Conservation (phyloP, 2,329 filamentous ascomycete species). For the Aspergillus phoenicis region DNA sequence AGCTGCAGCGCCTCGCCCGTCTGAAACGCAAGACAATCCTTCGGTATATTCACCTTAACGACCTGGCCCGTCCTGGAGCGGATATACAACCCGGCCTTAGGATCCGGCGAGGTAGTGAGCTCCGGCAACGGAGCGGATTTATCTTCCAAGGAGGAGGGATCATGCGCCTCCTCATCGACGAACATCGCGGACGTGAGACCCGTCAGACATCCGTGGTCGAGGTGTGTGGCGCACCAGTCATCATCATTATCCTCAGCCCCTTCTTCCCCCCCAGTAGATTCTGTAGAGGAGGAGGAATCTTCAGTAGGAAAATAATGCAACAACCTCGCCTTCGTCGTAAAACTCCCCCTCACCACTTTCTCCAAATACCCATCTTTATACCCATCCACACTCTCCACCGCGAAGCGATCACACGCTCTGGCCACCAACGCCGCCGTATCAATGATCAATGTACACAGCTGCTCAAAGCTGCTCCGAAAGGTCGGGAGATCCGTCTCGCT, state of each 20-base stretch:
- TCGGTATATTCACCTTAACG: slow-evolving; percentile 89
- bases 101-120: slow-evolving; percentile 75
- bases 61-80: slow-evolving; percentile 78
- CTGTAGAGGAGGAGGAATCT: neutral
- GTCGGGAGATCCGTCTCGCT: slow-evolving; percentile 67
- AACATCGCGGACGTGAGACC: slow-evolving; percentile 96
- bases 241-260: slow-evolving; percentile 80
- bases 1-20: slow-evolving; percentile 89
- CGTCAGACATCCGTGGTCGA: slow-evolving; percentile 92
- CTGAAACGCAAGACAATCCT: slow-evolving; percentile 92
- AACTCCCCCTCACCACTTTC: slow-evolving; percentile 79
- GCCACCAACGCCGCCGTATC: slow-evolving; percentile 88
- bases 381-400: slow-evolving; percentile 72
- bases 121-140: slow-evolving; percentile 48
- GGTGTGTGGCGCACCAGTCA: slow-evolving; percentile 80
- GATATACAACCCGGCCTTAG: slow-evolving; percentile 89
- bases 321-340: slow-evolving; percentile 85
- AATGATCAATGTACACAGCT: slow-evolving; percentile 81
- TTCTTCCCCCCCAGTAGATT: slow-evolving; percentile 1
- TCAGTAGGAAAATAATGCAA: slow-evolving; percentile 82
- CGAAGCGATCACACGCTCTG: slow-evolving; percentile 84
- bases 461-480: slow-evolving; percentile 72
- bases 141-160: neutral
- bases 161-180: slow-evolving; percentile 69
- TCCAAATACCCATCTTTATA: slow-evolving; percentile 82